phyloP scores from a whole-genome alignment of 176 grass and related monocot species.

The Eleusine coracana region DNA sequence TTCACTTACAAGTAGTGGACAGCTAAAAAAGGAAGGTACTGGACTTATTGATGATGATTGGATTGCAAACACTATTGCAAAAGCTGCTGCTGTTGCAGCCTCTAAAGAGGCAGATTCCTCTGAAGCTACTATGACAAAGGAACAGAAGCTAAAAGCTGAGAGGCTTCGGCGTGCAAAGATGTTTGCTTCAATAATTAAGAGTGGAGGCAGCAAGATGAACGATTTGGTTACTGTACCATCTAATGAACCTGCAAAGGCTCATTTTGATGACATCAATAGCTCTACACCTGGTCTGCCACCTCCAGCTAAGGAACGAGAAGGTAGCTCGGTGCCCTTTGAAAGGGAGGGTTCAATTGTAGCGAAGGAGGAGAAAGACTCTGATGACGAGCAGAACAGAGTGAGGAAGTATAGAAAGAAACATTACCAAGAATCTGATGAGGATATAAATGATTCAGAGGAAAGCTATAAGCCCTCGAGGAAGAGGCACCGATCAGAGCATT shows the following conservation, averaged over 20 bases:
- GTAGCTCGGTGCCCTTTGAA: constrained; percentile 56
- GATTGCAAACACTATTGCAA: constrained; percentile 88
- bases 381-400: constrained; percentile 42
- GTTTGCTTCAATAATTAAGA: constrained; percentile 90
- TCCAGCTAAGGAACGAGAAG: constrained; percentile 55
- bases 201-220: constrained; percentile 42
- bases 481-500: constrained; percentile 66
- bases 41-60: constrained; percentile 81
- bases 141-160: constrained; percentile 92
- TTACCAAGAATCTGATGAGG: constrained; percentile 27
- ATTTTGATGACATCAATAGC: constrained; percentile 40
- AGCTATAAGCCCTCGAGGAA: constrained; percentile 45
- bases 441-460: constrained; percentile 43
- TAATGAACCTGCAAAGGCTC: constrained; percentile 36
- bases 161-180: constrained; percentile 91
- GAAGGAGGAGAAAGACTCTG: constrained; percentile 43
- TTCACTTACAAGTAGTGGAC: constrained; percentile 49
- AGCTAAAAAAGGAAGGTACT: constrained; percentile 39
- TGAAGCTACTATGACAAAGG: constrained; percentile 75
- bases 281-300: constrained; percentile 35
- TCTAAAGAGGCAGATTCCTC: constrained; percentile 83
- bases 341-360: constrained; percentile 23
- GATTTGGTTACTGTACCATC: constrained; percentile 33
- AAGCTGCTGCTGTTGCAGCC: constrained; percentile 75
- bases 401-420: constrained; percentile 55